Conservation (phyloP, 768 basidiomycete genomes). For the Amanita molliuscula region DNA sequence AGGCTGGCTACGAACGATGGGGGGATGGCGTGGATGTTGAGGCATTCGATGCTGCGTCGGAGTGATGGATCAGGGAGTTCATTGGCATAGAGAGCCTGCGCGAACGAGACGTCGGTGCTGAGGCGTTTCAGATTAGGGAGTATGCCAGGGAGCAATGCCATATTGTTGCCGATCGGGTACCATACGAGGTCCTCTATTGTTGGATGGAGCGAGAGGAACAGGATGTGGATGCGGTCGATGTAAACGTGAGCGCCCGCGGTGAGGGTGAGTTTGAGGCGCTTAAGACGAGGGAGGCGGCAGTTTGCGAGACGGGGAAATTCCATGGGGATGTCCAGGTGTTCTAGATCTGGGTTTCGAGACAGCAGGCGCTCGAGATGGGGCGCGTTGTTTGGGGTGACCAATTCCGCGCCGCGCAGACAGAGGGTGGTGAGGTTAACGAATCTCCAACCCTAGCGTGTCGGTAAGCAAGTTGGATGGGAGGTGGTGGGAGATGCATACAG, state of each 20-base stretch:
- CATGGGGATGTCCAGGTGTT: slow-evolving; percentile 36
- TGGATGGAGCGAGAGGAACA: slow-evolving; percentile 35
- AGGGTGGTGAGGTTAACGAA: slow-evolving; percentile 19
- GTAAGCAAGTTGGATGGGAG: background rate
- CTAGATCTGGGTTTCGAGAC: slow-evolving; percentile 17
- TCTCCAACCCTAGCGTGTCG: slow-evolving; percentile 18
- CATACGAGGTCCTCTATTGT: slow-evolving; percentile 35
- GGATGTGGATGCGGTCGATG: slow-evolving; percentile 23
- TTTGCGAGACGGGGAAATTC: slow-evolving; percentile 28
- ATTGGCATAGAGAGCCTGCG: slow-evolving; percentile 22
- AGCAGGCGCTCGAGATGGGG: slow-evolving; percentile 20
- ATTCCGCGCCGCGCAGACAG: slow-evolving; percentile 19
- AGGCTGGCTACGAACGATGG: slow-evolving; percentile 17
- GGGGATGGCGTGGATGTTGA: slow-evolving; percentile 22
- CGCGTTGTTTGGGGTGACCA: slow-evolving; percentile 19
- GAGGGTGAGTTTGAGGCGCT: slow-evolving; percentile 28
- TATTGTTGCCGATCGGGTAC: slow-evolving; percentile 28
- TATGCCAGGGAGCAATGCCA: slow-evolving; percentile 18
- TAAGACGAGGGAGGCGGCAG: slow-evolving; percentile 29
- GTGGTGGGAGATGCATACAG: slow-evolving; percentile 19
- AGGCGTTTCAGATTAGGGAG: slow-evolving; percentile 32
- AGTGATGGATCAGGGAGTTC: slow-evolving; percentile 2
- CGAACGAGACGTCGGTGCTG: slow-evolving; percentile 22
- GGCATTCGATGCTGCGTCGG: slow-evolving; percentile 22
- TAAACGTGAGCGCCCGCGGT: slow-evolving; percentile 26